Base-by-base conservation (phyloP, 371 early-diverging fungal genomes). In the Funneliformis caledonium region DNA sequence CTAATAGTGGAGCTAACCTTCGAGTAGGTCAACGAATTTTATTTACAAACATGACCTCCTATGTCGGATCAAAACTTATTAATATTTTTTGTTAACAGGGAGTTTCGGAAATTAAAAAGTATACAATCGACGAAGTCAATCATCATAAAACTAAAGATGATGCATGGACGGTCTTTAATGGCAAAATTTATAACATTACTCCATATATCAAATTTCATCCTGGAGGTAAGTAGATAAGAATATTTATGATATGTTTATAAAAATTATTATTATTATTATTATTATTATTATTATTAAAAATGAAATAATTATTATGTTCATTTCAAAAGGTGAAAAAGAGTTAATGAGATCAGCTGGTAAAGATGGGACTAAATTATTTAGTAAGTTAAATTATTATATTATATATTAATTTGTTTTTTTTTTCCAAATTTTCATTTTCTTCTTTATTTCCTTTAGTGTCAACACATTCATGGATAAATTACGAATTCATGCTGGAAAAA, bases 121-220 rank as follows among this genome's bases (percentile, higher is more conserved):
- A 89, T 83, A 94, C 96, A 2, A 84, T 92, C 43, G 91, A 91
- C 10, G 97, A 98, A 52, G 80, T 99, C 31, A 88, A 90, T 42
- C 81, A 88, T 68, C 99, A 99, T 86, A 93, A 89, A 62, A 89
- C 89, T 59, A 82, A 84, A 74, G 92, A 93, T 37, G 98, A 98
- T 86, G 91, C 94, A 75, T 99, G 99, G 99, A 96, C 97, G 80
- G 94, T 95, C 19, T 87, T 98, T 64, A 89, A 92, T 31, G 97
- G 97, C 48, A 95, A 94, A 82, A 96, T 99, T 1, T 99, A 97
- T 86, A 97, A 99, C 83, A 91, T 97, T 37, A 97, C 99, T 26
- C 88, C 93, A 4, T 99, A 98, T 84, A 43, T 98, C n/a, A 91
- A 94, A 68, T 97, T 94, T 83, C 99, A 99, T 85, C 99, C 99